Base-by-base conservation (phyloP, 1,284 basidiomycete genomes). In the Rhodofomes roseus region DNA sequence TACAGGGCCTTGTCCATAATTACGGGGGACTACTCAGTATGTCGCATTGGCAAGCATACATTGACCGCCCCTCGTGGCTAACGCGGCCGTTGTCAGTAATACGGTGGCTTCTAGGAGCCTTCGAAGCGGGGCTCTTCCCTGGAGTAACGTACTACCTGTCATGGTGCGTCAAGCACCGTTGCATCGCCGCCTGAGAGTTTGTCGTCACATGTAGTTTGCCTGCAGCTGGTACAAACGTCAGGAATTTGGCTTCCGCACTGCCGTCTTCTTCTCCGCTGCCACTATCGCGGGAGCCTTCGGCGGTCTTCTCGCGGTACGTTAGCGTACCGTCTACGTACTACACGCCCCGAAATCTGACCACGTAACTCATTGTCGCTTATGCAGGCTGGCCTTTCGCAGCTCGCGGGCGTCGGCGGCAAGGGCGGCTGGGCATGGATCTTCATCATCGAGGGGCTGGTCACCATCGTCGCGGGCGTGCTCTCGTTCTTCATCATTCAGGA, bases 401-500 rank as follows among this genome's bases (percentile, higher is more conserved):
- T 88, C 84, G 76, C 83, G 12, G 86, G 86, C 16, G 66, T 90
- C 55, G 88, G 81, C 22, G 85, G 86, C 9, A 86, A 86, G 66
- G 79, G 84, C 18, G 78, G 73, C 6, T 79, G 75, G 76, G 77
- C 86, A 34, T 90, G 88, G 89, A 89, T 91, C 67, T 90, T 92
- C 73, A 86, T 87, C 64, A 65, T 87, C n/a, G 84, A 87, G 63
- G 86, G 84, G 27, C 76, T 92, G 34, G 76, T 76, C 20, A 93
- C 90, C 1, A 80, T 92, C 25, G 8, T 90, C 22, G 84, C 85
- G 3, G 89, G 87, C 1, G 66, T 73, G 18, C 65, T 77, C 4
- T 89, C 89, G 5, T 92, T 86, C 76, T 92, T 82, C 81, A 83
- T 92, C 64, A 83, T 92, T 62, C 84, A 89, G 68, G 91, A 93